Base-by-base conservation (phyloP, 1,139 yeast species). In the Pichia norvegensis region DNA sequence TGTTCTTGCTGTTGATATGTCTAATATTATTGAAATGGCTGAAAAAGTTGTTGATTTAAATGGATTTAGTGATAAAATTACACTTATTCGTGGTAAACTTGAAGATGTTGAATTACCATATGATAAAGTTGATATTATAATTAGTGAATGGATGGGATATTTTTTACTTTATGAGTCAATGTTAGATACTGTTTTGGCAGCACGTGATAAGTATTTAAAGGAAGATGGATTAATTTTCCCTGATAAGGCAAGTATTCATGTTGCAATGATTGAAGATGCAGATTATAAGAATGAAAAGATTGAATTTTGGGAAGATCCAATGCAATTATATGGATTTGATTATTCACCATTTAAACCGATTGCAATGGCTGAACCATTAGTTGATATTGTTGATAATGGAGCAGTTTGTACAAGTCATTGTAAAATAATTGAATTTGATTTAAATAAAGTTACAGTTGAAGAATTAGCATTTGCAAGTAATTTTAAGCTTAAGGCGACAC, bases 141-240 rank as follows among this genome's bases (percentile, higher is more conserved):
- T 94, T 51, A 82, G 95, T 52, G 99, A 94, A 69, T 94, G 99
- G 99, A 94, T 94, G 99, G 99, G 99, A 19, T 94, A 94, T 69
- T 94, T 94, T 62, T 70, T 94, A 59, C 72, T 94, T 49, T 94
- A 92, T 63, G 99, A 94, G 72, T 85, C 95, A 52, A 94, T 94
- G 99, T 76, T 94, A 66, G 98, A 94, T 65, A 88, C 98, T 35
- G 99, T 94, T 21, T 72, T 94, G 54, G 78, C 79, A 55, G 99
- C 99, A 31, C 80, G 99, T 68, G 99, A 94, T 69, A 79, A 76
- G 65, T 94, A 88, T 66, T 76, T 94, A 61, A 87, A 75, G 41
- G 59, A 61, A 43, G 65, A 63, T 41, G 99, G 99, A 10, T 73
- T 90, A 55, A 87, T 94, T 52, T 81, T 94, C 73, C 99, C 99